Evolutionary conservation across 257 asterid species (phyloP).

Genomic region (Striga asiatica): DNA sequence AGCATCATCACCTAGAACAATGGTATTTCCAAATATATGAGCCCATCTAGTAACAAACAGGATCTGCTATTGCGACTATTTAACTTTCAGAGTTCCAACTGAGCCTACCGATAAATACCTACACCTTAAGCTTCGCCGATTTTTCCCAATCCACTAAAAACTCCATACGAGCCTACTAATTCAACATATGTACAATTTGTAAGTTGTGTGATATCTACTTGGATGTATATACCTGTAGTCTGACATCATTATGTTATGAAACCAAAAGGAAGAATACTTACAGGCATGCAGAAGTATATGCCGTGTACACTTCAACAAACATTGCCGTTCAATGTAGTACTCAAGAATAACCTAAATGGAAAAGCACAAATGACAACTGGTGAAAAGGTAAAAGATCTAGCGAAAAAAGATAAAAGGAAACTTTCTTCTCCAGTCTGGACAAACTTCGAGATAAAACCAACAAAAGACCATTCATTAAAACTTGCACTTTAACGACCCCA

Average conservation of each 20-base stretch:
- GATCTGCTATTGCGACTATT: not conserved
- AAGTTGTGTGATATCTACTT: slow-evolving; percentile 1
- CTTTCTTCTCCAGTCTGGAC: not conserved
- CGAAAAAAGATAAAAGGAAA: not conserved
- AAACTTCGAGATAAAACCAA: slow-evolving; percentile 1
- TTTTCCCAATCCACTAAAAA: not conserved
- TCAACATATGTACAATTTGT: not conserved
- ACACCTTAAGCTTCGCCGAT: not conserved
- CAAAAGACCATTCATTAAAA: not conserved
- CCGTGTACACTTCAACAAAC: slow-evolving; percentile 84
- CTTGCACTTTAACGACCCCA: slow-evolving; percentile 10
- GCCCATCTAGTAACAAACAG: slow-evolving; percentile 6
- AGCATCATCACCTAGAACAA: not conserved
- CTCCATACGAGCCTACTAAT: no score
- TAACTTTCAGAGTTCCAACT: not conserved
- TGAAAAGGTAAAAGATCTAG: not conserved
- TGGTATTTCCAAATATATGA: not conserved
- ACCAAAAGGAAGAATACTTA: slow-evolving; percentile 30
- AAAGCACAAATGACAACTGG: slow-evolving; percentile 4
- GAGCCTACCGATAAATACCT: not conserved
- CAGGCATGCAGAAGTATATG: slow-evolving; percentile 72
- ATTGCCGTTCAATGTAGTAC: slow-evolving; percentile 74
- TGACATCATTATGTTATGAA: slow-evolving; percentile 13
- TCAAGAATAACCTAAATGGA: slow-evolving; percentile 56
- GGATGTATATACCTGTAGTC: not conserved